Conservation (phyloP, 129 eudicot species). For the Artemisia annua region DNA sequence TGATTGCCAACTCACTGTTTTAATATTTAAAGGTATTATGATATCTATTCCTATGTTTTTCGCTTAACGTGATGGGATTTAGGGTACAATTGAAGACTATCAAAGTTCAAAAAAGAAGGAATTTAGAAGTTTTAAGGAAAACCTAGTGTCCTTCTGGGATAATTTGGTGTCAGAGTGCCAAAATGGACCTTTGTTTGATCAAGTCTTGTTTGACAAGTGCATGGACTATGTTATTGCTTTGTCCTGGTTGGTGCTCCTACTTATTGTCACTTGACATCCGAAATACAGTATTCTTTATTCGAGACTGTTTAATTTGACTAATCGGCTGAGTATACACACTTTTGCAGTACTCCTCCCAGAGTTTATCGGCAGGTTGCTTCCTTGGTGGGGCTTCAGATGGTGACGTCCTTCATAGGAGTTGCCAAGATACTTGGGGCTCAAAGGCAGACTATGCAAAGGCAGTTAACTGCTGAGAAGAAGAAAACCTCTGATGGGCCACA, state of each 20-base stretch:
- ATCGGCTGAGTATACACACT: slow-evolving; percentile 15
- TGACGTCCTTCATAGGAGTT: slow-evolving; percentile 77
- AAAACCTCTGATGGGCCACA: slow-evolving; percentile 76
- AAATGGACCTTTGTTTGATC: slow-evolving; percentile 89
- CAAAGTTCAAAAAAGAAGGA: slow-evolving; percentile 87
- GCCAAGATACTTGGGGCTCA: slow-evolving; percentile 88
- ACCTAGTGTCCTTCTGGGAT: slow-evolving; percentile 80
- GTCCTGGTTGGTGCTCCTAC: slow-evolving; percentile 68
- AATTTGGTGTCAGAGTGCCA: slow-evolving; percentile 84
- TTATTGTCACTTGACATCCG: slow-evolving; percentile 10
- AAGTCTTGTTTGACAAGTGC: slow-evolving; percentile 82
- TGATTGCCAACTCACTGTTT: not conserved
- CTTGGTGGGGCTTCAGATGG: slow-evolving; percentile 93
- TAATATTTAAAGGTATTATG: not conserved
- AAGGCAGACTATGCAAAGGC: slow-evolving; percentile 96
- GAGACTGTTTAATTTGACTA: slow-evolving; percentile 18
- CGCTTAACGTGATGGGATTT: slow-evolving; percentile 44
- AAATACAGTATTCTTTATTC: slow-evolving; percentile 1
- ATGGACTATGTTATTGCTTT: slow-evolving; percentile 89
- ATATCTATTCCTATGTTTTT: slow-evolving; percentile 25
- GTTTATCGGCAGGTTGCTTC: slow-evolving; percentile 83
- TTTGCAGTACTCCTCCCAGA: slow-evolving; percentile 93
- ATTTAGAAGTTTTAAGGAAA: slow-evolving; percentile 87
- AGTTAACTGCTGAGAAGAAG: slow-evolving; percentile 87
- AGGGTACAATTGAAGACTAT: slow-evolving; percentile 95